Conservation (phyloP, 805 yeast genomes). For the Sungouiella blattae region DNA sequence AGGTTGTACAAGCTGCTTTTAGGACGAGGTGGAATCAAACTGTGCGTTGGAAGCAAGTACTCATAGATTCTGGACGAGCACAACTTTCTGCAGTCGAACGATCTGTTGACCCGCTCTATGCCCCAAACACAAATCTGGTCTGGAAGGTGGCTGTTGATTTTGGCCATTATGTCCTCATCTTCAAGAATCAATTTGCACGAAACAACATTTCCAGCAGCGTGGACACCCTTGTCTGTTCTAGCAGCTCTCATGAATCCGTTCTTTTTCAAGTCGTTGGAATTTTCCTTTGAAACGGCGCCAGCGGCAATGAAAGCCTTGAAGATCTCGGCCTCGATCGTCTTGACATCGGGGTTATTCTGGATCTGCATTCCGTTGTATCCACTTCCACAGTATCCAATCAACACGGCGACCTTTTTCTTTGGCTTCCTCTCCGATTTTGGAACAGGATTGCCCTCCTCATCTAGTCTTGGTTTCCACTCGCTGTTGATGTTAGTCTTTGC, state of each 20-base stretch:
- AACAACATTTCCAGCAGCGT: constrained; percentile 92
- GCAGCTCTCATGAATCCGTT: constrained; percentile 85
- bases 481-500: constrained; percentile 14
- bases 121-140: constrained; percentile 93
- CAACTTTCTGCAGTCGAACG: constrained; percentile 92
- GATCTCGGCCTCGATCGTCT: constrained; percentile 87
- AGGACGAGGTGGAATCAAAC: constrained; percentile 89
- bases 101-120: constrained; percentile 78
- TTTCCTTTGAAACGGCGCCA: constrained; percentile 84
- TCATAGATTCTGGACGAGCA: constrained; percentile 96
- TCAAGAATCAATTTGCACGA: constrained; percentile 81
- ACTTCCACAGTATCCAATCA: constrained; percentile 93
- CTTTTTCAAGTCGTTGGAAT: constrained; percentile 84
- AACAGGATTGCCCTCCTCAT: constrained; percentile 60
- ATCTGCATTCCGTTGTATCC: constrained; percentile 97
- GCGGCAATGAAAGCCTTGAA: constrained; percentile 80
- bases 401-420: constrained; percentile 83
- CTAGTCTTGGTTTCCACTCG: constrained; percentile 44
- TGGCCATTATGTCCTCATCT: constrained; percentile 67
- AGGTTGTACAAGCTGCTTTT: constrained; percentile 59
- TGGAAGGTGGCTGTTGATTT: constrained; percentile 74
- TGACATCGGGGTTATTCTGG: constrained; percentile 70
- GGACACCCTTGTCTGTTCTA: constrained; percentile 93
- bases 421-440: constrained; percentile 65
- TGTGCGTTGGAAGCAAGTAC: constrained; percentile 86